Evolutionary conservation across 192 early-diverging fungal species (phyloP), one percentile per base, ranked within the genome.

Genomic region (Gigaspora rosea): DNA sequence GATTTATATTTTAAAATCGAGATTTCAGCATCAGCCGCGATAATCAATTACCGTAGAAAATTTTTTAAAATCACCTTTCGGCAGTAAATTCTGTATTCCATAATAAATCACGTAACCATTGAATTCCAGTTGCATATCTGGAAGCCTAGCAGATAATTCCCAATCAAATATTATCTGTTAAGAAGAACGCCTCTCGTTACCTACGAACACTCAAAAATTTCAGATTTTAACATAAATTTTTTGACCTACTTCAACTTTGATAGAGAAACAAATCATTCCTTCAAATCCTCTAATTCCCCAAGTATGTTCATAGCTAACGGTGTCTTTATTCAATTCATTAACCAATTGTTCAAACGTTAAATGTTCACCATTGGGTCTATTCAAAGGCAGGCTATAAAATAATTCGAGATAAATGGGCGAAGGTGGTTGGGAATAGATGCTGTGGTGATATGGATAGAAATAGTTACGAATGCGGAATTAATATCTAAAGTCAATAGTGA

Each of bases 1-100:
- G 27, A 1, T 27, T 27, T 27, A 27, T 27, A 27, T 27, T 27
- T 27, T 27, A 27, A 27, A 27, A 27, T 41, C 41, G 4, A 41
- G 7, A 41, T 41, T 41, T 41, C 41, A 41, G 41, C 41, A 6
- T 41, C 41, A 41, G 41, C 7, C 41, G 41, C 7, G 7, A 41
- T 2, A 41, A 41, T 41, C 0, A 41, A 6, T 41, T 41, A 41
- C 7, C 41, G 41, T 41, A 27, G 41, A 41, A 41, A 41, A 41
- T 41, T 41, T 7, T 41, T 41, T 41, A 41, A 41, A 41, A 41
- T 59, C 79, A 81, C 76, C 88, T 82, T 47, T 89, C 88, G 0
- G 59, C 75, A 50, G 85, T 83, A 57, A 89, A 89, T 73, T 86
- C 79, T 7, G 88, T 86, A 73, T 87, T 64, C 86, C 85, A 89